phyloP scores from a whole-genome alignment of 2,329 filamentous ascomycete species.

The Alternaria ventricosa region DNA sequence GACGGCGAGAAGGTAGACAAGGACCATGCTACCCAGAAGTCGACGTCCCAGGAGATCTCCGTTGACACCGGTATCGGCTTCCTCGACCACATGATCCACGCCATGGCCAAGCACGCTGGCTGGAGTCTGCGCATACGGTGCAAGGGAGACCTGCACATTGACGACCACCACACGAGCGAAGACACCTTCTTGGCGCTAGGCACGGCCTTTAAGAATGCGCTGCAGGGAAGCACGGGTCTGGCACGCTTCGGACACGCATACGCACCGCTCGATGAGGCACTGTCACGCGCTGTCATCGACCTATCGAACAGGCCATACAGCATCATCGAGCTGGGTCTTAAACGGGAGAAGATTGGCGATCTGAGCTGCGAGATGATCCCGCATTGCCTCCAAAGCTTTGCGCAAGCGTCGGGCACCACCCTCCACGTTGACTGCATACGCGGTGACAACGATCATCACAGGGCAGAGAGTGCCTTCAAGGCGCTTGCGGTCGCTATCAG shows the following conservation, averaged over 20 bases:
- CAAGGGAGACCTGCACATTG: slow-evolving; percentile 91
- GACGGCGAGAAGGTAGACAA: slow-evolving; percentile 50
- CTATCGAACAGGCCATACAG: slow-evolving; percentile 89
- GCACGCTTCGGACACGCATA: slow-evolving; percentile 92
- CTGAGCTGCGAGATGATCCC: slow-evolving; percentile 93
- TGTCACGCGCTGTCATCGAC: slow-evolving; percentile 92
- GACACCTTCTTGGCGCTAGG: slow-evolving; percentile 93
- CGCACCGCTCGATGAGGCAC: slow-evolving; percentile 91
- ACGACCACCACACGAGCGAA: slow-evolving; percentile 98
- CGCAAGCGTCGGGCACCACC: slow-evolving; percentile 87
- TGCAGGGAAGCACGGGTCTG: slow-evolving; percentile 79
- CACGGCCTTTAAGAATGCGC: slow-evolving; percentile 78
- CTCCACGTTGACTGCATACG: slow-evolving; percentile 91
- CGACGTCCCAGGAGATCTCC: slow-evolving; percentile 82
- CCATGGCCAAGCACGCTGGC: slow-evolving; percentile 91
- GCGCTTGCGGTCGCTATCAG: slow-evolving; percentile 86
- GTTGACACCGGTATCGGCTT: slow-evolving; percentile 96
- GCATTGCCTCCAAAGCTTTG: slow-evolving; percentile 93
- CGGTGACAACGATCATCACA: slow-evolving; percentile 93
- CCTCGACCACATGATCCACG: slow-evolving; percentile 98
- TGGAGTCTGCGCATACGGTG: slow-evolving; percentile 88
- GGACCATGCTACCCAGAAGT: slow-evolving; percentile 82
- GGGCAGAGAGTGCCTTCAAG: slow-evolving; percentile 97
- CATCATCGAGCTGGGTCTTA: slow-evolving; percentile 82
- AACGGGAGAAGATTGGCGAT: slow-evolving; percentile 91